Evolutionary conservation across 2,329 filamentous ascomycete genomes (phyloP).

Genomic region (Torrubiella hemipterigena): DNA sequence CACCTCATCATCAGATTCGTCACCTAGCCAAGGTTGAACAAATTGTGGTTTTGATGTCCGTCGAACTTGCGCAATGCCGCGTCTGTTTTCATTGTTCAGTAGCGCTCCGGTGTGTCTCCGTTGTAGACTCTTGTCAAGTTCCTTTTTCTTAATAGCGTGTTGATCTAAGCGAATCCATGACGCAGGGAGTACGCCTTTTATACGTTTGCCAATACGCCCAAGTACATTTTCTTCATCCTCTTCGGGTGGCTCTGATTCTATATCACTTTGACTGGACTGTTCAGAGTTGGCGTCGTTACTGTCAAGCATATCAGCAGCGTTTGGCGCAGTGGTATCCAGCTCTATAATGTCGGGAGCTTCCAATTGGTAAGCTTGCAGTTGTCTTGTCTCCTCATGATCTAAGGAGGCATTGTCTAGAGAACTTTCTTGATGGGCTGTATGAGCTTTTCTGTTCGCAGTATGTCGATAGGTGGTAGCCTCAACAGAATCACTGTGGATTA

Average conservation of each 20-base stretch:
- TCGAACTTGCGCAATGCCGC: constrained; percentile 37
- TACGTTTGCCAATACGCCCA: constrained; percentile 29
- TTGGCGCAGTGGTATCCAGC: no score
- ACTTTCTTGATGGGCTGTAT: neutral
- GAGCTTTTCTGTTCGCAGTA: neutral
- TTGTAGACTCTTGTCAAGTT: constrained; percentile 14
- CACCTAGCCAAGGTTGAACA: constrained; percentile 25
- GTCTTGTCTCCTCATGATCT: neutral
- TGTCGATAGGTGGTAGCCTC: constrained; percentile 8
- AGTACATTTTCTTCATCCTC: constrained; percentile 27
- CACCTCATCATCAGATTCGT: constrained; percentile 35
- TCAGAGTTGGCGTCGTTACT: neutral
- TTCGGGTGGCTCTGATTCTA: constrained; percentile 17
- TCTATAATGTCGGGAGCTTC: no score
- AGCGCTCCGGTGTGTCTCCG: constrained; percentile 18
- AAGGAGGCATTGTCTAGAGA: neutral
- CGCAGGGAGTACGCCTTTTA: constrained; percentile 52
- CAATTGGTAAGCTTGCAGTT: neutral
- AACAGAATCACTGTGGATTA: constrained; percentile 19
- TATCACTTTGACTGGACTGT: constrained; percentile 3
- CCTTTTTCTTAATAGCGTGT: constrained; percentile 21
- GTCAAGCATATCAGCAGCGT: no score
- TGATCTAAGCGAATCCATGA: constrained; percentile 54
- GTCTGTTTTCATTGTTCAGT: constrained; percentile 26
- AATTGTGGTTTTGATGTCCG: constrained; percentile 16